These are phyloP conservation scores for Colletotrichum shisoi DNA, from an alignment of 2,329 filamentous ascomycete genomes.

Conservation along the genomic window DNA sequence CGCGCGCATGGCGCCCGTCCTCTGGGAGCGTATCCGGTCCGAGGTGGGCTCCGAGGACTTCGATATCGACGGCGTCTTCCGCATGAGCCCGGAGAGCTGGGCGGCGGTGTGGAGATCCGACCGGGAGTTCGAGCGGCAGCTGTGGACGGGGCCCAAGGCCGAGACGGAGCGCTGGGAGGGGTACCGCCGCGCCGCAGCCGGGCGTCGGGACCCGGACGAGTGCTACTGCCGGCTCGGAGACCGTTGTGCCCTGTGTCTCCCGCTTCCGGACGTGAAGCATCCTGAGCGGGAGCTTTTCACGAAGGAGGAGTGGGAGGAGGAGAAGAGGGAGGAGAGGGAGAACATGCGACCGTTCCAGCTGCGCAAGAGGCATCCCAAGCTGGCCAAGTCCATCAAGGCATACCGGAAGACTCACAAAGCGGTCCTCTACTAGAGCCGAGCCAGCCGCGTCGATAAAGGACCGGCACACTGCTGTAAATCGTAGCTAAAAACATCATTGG, in stretches of 20 bases:
- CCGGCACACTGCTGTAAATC: too few relatives aligned
- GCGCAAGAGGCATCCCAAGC: neutral
- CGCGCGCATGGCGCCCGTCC: neutral
- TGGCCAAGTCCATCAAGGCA: neutral
- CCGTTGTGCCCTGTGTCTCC: constrained; percentile 16
- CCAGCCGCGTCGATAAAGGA: too few relatives aligned
- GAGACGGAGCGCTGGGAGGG: constrained; percentile 18
- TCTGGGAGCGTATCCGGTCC: constrained; percentile 14
- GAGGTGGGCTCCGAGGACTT: neutral
- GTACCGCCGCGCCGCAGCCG: constrained; percentile 1
- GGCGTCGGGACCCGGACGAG: constrained; percentile 13
- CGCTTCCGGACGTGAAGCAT: neutral
- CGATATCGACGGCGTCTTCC: constrained; percentile 11
- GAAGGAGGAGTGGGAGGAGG: neutral
- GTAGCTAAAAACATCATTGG: too few relatives aligned
- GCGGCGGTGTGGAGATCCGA: constrained; percentile 18
- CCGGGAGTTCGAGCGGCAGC: constrained; percentile 3
- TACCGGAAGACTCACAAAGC: neutral
- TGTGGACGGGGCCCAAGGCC: constrained; percentile 25
- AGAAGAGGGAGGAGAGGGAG: neutral
- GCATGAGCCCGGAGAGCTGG: constrained; percentile 17
- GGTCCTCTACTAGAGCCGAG: neutral
- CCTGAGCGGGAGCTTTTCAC: constrained; percentile 26
- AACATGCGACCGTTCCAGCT: neutral
- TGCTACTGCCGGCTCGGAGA: constrained; percentile 25